Evolutionary conservation across 2,329 filamentous ascomycete genomes (phyloP), one percentile per base, ranked within the genome.

Genomic region (Hymenoscyphus fraxineus): DNA sequence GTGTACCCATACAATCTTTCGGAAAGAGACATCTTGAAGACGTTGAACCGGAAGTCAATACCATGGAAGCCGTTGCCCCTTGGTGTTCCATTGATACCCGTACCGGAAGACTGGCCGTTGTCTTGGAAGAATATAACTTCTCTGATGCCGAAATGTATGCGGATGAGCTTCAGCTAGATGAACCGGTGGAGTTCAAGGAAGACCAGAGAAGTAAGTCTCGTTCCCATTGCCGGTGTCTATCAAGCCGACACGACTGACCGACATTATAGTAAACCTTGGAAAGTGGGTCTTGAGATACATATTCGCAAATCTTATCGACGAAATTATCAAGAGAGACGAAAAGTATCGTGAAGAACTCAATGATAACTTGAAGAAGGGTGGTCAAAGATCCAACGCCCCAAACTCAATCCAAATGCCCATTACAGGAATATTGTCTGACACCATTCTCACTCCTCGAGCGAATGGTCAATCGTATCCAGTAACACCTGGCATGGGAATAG

Each of bases 71-170:
- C 39, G 92, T 98, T 47, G 90, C 94, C 4, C 94, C 96, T 62
- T 99, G 95, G 95, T 99, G 95, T 75, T 92, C 92, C 1, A 90
- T 98, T 61, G 93, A 99, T 73, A 93, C 94, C 22, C 89, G 94
- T 71, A 98, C 94, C 4, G 95, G 95, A 41, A 92, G 91, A 67
- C 81, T 99, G 63, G 94, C 93, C 1, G 94, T 97, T 2, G 89
- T 96, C 19, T 78, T 99, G 19, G 95, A 99, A 74, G 92, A 93
- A 51, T 96, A 95, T 73, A 96, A 96, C 71, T 97, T 93, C 76
- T 99, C 99, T 71, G 95, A 99, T 77, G 95, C 93, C 16, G 95
- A 99, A 74, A 90, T 97, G 77, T 99, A 99, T 75, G 94, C 93
- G 0, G 95, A 99, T 75, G 93, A 98, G 77, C 80, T 96, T 41